phyloP scores from a whole-genome alignment of 768 basidiomycete genomes.

The Collybia nuda region DNA sequence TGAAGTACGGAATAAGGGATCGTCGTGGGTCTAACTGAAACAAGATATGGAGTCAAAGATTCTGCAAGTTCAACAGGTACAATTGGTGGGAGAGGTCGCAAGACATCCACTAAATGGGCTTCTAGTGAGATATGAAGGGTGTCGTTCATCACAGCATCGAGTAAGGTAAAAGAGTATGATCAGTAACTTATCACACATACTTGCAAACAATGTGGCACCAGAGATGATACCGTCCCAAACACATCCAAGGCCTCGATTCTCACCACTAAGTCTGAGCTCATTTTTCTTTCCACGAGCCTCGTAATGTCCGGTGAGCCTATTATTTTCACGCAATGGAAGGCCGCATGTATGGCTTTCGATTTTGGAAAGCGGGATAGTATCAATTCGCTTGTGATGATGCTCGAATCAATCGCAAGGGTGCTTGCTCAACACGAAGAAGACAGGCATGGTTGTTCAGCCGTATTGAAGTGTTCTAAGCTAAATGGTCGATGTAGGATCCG shows the following conservation, averaged over 20 bases:
- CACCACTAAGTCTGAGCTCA: background rate
- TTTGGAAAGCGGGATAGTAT: constrained; percentile 32
- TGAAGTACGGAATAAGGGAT: constrained; percentile 65
- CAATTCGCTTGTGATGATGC: constrained; percentile 28
- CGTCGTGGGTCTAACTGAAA: constrained; percentile 33
- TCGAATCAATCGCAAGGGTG: constrained; percentile 50
- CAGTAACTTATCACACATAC: too few species aligned
- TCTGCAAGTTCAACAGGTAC: constrained; percentile 45
- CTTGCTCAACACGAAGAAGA: constrained; percentile 46
- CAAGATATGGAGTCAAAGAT: constrained; percentile 40
- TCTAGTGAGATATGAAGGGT: constrained; percentile 69
- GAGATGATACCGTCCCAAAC: too few species aligned
- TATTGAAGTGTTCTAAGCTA: background rate
- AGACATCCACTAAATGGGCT: constrained; percentile 51
- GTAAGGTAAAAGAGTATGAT: too few species aligned
- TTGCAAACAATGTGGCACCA: too few species aligned
- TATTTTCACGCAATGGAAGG: constrained; percentile 33
- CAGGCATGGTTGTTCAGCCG: constrained; percentile 27
- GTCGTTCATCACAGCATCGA: background rate
- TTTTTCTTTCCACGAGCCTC: background rate
- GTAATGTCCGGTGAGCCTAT: constrained; percentile 11
- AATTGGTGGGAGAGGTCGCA: constrained; percentile 43
- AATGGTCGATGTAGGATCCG: constrained; percentile 5
- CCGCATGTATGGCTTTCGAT: constrained; percentile 42
- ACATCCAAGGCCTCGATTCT: background rate